Percentiles rank a stretch among this genome's conserved stretches.
These are phyloP conservation scores for Jimgerdemannia lactiflua DNA, from an alignment of 192 early-diverging fungal species.

Conservation along the genomic window DNA sequence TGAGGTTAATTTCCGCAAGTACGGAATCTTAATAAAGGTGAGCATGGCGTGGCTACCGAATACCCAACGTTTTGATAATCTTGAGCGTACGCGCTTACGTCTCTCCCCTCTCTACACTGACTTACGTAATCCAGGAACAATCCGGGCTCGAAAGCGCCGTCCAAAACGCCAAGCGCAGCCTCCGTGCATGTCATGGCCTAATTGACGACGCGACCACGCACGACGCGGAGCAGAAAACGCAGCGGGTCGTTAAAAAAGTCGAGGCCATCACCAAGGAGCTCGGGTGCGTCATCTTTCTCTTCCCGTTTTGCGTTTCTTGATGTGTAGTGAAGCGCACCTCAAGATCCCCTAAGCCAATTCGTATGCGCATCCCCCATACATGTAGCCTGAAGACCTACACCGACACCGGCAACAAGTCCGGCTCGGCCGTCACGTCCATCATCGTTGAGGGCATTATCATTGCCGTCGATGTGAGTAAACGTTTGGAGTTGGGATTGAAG, in stretches of 20 bases:
- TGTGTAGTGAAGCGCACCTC: too few relatives aligned
- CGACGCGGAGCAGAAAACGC: background rate
- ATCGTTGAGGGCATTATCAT: background rate
- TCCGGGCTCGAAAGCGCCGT: background rate
- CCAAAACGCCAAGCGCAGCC: background rate
- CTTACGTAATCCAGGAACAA: background rate
- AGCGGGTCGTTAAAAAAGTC: background rate
- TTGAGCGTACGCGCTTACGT: too few relatives aligned
- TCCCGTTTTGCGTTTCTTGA: too few relatives aligned
- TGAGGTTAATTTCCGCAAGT: slow-evolving; percentile 30
- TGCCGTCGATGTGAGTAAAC: background rate
- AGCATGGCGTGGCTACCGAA: background rate
- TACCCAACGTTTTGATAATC: too few relatives aligned
- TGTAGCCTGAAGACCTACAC: background rate
- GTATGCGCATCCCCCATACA: background rate
- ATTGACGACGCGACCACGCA: background rate
- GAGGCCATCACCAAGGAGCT: background rate
- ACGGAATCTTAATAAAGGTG: slow-evolving; percentile 34
- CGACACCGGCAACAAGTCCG: background rate
- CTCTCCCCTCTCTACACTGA: too few relatives aligned
- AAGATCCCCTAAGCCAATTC: too few relatives aligned
- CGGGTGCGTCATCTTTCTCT: background rate
- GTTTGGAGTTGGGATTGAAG: background rate
- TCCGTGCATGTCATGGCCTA: background rate
- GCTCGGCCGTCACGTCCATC: background rate